A percentile compares a stretch with the other conserved stretches of the same genome.
These are phyloP conservation scores for Beauveria caledonica DNA, from an alignment of 2,329 filamentous ascomycete genomes.

Conservation along the genomic window DNA sequence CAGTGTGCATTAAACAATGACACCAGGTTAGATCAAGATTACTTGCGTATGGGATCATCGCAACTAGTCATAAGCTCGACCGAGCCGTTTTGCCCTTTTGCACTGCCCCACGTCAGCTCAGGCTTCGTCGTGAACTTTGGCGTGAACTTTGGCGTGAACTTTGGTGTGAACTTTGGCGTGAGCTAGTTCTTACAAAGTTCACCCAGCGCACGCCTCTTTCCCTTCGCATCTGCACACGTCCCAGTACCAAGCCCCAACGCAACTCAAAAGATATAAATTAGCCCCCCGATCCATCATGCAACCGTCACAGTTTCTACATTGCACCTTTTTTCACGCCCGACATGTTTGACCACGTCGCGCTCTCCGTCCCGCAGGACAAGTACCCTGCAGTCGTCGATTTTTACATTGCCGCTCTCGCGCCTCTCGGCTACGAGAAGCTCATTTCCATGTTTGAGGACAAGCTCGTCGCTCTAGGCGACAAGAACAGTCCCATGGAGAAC, in stretches of 20 bases:
- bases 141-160: not conserved
- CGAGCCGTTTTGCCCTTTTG: not conserved
- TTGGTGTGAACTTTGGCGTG: not conserved
- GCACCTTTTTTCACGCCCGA: not conserved
- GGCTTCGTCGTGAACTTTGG: not conserved
- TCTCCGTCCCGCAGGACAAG: slow-evolving; percentile 10
- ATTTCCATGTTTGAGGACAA: slow-evolving; percentile 9
- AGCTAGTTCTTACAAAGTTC: not conserved
- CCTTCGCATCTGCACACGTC: not conserved
- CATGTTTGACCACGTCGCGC: slow-evolving; percentile 12
- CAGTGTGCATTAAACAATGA: too few species aligned
- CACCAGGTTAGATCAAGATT: too few species aligned
- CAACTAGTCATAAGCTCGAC: not conserved
- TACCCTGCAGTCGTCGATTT: slow-evolving; percentile 9
- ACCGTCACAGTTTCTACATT: not conserved
- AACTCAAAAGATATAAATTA: not conserved
- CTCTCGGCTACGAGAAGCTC: slow-evolving; percentile 8
- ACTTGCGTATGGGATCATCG: not conserved
- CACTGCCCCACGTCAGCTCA: not conserved
- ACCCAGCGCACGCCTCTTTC: not conserved
- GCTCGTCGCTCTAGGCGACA: slow-evolving; percentile 8
- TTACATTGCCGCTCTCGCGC: slow-evolving; percentile 7
- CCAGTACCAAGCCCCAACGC: not conserved
- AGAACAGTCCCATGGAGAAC: not conserved
- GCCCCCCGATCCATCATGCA: not conserved